Base-by-base conservation (phyloP, 106 monocot species). In the Dactylorhiza incarnata region DNA sequence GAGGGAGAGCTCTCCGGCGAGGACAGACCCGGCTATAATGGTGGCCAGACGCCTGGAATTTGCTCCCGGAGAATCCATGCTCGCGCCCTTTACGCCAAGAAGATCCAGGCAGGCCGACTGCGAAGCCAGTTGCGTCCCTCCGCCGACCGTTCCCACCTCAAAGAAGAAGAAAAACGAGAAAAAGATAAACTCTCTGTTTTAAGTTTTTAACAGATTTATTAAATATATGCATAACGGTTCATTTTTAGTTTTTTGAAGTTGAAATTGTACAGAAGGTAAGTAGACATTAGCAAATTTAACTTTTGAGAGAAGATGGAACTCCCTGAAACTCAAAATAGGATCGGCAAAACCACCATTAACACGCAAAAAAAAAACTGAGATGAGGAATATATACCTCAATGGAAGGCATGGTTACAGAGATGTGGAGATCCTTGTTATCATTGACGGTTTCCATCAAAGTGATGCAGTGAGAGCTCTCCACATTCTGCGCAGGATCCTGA, bases 351-450 rank as follows among this genome's bases (percentile, higher is more conserved):
- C 14, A 54, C 15, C 16, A 12, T 54, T 54, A 14, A 16, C 54
- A 54, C 0, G 15, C 54, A 20, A 20, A 15, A 16, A n/a, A 6
- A 13, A 58, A 58, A 3, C 20, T 9, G 19, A 65, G 29, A 65
- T 25, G 65, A 65, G 65, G 19, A 29, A 37, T 37, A 37, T n/a
- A n/a, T 83, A 92, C 92, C 89, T 93, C 92, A 82, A 89, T 89
- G 55, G 89, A 89, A 66, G 95, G 95, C 95, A 91, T 95, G 45
- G 91, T 95, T 19, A 95, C 95, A 81, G 91, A 95, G 68, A 95
- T 53, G 68, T 95, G 95, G 52, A 95, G 87, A 78, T 95, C 95
- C 76, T 79, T 83, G 8, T 87, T 90, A 73, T 79, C 91, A 78
- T 91, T 95, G n/a, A 80, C 84, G 70, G 91, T 85, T 65, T 95